phyloP scores from a whole-genome alignment of 768 basidiomycete species.

The Lentinula edodes region DNA sequence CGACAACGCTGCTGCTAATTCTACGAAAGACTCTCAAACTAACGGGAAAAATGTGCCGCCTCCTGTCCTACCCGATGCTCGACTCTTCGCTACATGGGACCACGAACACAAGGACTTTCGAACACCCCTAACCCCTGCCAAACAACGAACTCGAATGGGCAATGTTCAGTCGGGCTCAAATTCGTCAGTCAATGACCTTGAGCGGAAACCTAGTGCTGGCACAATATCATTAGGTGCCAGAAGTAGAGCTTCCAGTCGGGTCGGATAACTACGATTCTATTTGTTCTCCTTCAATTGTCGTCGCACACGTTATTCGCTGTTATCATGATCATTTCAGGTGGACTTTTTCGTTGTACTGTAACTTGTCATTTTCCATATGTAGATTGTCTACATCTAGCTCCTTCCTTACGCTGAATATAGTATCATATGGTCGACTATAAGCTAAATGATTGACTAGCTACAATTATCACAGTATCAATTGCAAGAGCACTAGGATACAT shows the following conservation, averaged over 20 bases:
- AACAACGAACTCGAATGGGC: slow-evolving; percentile 4
- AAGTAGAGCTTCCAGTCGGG: background rate
- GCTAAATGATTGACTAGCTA: too few species aligned
- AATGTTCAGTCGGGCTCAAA: background rate
- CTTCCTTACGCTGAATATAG: background rate
- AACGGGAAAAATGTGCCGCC: slow-evolving; percentile 21
- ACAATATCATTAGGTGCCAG: slow-evolving; percentile 2
- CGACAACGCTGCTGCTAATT: slow-evolving; percentile 15
- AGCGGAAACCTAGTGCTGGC: slow-evolving; percentile 1
- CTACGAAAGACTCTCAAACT: slow-evolving; percentile 19
- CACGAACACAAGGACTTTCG: slow-evolving; percentile 46
- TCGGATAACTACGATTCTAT: background rate
- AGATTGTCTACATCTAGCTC: background rate
- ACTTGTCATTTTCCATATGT: background rate
- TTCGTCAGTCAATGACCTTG: background rate
- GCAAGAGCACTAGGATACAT: too few species aligned
- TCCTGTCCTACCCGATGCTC: slow-evolving; percentile 42
- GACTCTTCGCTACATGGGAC: slow-evolving; percentile 53
- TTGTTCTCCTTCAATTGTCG: background rate
- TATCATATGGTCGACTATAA: background rate
- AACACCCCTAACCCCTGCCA: slow-evolving; percentile 20
- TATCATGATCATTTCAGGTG: background rate
- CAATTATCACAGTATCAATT: too few species aligned
- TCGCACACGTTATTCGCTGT: background rate
- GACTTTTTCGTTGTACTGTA: background rate